Conservation (phyloP, 1,139 yeast species). For the Kurtzmaniella quercitrusa region DNA sequence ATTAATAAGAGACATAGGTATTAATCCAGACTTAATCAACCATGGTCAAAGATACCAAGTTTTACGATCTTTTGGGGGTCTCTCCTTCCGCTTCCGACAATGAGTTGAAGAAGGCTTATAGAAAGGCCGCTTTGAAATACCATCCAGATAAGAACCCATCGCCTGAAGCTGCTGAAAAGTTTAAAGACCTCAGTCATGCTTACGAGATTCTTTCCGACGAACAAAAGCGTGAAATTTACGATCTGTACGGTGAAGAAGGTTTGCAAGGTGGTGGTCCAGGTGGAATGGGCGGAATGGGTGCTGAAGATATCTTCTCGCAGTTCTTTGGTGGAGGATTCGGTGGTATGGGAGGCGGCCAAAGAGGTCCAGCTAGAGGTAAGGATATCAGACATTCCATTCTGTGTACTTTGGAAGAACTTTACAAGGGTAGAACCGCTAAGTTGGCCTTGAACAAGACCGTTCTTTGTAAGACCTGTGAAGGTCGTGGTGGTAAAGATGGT, state of each 20-base stretch:
- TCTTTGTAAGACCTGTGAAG: constrained; percentile 84
- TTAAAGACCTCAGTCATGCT: constrained; percentile 87
- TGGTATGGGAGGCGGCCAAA: constrained; percentile 57
- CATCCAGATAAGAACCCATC: constrained; percentile 86
- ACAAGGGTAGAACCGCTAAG: constrained; percentile 92
- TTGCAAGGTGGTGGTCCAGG: constrained; percentile 60
- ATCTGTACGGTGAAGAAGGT: constrained; percentile 91
- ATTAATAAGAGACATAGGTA: background rate
- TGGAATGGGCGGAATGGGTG: constrained; percentile 74
- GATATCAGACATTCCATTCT: constrained; percentile 87
- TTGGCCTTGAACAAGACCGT: constrained; percentile 91
- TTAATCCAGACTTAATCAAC: background rate
- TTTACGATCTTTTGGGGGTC: constrained; percentile 84
- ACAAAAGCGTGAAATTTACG: constrained; percentile 86
- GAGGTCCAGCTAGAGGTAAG: constrained; percentile 85
- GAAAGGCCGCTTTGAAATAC: constrained; percentile 86
- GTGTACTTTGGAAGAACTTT: constrained; percentile 87
- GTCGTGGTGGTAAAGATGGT: constrained; percentile 95
- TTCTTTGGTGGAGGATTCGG: constrained; percentile 79
- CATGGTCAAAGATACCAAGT: constrained; percentile 90
- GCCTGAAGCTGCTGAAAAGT: constrained; percentile 93
- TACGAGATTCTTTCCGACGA: constrained; percentile 85
- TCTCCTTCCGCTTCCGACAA: constrained; percentile 71
- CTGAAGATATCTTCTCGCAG: constrained; percentile 88
- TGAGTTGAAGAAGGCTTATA: constrained; percentile 92